Percentiles rank a stretch among this genome's conserved stretches.
Conservation (phyloP, 2,329 filamentous ascomycete genomes). For the Neonectria punicea region DNA sequence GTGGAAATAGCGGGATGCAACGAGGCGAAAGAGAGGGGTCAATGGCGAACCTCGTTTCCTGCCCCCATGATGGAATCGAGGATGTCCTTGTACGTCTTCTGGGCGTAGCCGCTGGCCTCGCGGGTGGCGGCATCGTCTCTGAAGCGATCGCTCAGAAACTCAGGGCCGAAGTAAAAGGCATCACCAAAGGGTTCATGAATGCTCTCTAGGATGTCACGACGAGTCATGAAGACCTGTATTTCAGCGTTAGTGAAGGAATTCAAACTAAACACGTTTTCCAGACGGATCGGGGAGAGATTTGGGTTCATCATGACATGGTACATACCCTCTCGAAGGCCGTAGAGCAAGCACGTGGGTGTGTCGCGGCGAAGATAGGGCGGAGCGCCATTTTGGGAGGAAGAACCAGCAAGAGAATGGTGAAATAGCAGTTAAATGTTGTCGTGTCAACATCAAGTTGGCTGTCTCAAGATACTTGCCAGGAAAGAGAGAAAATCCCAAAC, state of each 20-base stretch:
- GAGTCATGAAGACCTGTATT: conserved; percentile 92
- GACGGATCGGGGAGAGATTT: background rate
- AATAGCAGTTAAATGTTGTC: conserved; percentile 41
- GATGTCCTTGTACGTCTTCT: conserved; percentile 80
- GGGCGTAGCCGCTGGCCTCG: conserved; percentile 70
- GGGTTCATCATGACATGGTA: conserved; percentile 29
- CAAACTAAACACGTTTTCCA: background rate
- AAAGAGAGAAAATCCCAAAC: conserved; percentile 15
- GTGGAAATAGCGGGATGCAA: conserved; percentile 36
- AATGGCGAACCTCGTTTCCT: conserved; percentile 73
- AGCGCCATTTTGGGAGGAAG: conserved; percentile 66
- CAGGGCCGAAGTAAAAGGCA: conserved; percentile 94
- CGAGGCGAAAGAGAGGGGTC: conserved; percentile 27
- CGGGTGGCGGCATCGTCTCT: conserved; percentile 70
- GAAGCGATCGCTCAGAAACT: conserved; percentile 84
- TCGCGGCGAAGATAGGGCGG: conserved; percentile 86
- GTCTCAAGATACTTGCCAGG: conserved; percentile 29
- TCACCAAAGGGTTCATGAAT: conserved; percentile 97
- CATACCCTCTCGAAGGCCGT: conserved; percentile 95
- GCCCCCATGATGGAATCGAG: conserved; percentile 79
- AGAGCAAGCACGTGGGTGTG: conserved; percentile 93
- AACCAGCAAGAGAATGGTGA: conserved; percentile 44
- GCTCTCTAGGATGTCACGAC: conserved; percentile 81
- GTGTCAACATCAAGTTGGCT: conserved; percentile 41
- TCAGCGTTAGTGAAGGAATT: background rate